A percentile compares a stretch with the other conserved stretches of the same genome.
These are phyloP conservation scores for Nakazawaea wickerhamii DNA, from an alignment of 805 yeast genomes.

Conservation along the genomic window DNA sequence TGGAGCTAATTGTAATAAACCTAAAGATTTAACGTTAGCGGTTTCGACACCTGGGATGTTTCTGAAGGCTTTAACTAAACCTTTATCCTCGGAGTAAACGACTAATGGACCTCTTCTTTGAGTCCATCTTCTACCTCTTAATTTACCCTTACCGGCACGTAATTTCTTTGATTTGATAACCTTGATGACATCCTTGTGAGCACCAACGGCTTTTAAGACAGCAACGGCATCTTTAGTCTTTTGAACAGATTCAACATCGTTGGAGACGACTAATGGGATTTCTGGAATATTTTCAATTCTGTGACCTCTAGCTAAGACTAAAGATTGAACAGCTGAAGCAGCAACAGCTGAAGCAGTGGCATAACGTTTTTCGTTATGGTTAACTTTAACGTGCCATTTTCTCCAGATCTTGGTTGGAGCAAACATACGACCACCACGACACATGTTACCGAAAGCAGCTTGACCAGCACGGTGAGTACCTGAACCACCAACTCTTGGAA, in stretches of 20 bases:
- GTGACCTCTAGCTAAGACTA: constrained; percentile 99
- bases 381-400: constrained; percentile 99
- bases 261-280: constrained; percentile 95
- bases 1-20: constrained; percentile 98
- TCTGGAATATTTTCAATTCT: constrained; percentile 96
- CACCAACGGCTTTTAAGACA: constrained; percentile 96
- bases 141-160: constrained; percentile 99
- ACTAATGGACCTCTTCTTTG: constrained; percentile 99
- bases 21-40: constrained; percentile 84
- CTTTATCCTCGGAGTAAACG: constrained; percentile 97
- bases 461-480: constrained; percentile 99
- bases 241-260: constrained; percentile 85
- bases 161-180: constrained; percentile 97
- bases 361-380: constrained; percentile 99
- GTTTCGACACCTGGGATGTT: constrained; percentile 99
- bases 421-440: constrained; percentile 99
- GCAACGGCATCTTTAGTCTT: constrained; percentile 99
- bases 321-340: constrained; percentile 96
- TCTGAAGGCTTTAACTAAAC: constrained; percentile 97
- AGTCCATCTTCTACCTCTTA: constrained; percentile 99
- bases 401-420: constrained; percentile 99
- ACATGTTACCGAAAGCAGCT: constrained; percentile 99
- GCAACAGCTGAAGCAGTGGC: constrained; percentile 99
- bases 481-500: constrained; percentile 99
- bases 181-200: constrained; percentile 96